A percentile compares a stretch with the other conserved stretches of the same genome.
Evolutionary conservation across 495 filamentous ascomycete genomes (phyloP).

Genomic region (Staphylotrichum longicolle): DNA sequence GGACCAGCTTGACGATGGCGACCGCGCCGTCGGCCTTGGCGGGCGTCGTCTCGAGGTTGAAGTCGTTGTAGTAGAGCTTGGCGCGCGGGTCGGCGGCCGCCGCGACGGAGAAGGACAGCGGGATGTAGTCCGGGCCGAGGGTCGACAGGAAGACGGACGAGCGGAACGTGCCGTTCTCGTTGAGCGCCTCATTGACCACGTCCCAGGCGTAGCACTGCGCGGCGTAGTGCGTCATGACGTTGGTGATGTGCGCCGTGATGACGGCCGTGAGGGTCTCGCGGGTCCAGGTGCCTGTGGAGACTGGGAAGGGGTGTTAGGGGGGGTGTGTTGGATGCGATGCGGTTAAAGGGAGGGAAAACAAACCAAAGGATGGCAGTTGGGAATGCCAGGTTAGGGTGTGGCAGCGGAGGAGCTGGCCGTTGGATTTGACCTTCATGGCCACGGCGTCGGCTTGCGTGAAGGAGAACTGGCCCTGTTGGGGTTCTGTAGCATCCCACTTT

Average conservation of each 20-base stretch:
- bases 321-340: neutral
- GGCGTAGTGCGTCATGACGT: slow-evolving; percentile 49
- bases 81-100: slow-evolving; percentile 29
- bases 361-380: slow-evolving; percentile 56
- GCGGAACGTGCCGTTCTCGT: slow-evolving; percentile 44
- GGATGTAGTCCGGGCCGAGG: slow-evolving; percentile 45
- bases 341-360: neutral
- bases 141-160: slow-evolving; percentile 37
- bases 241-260: slow-evolving; percentile 46
- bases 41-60: slow-evolving; percentile 54
- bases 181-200: slow-evolving; percentile 49
- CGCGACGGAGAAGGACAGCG: slow-evolving; percentile 49
- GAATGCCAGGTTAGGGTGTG: slow-evolving; percentile 62
- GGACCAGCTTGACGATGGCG: slow-evolving; percentile 45
- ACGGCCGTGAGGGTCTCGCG: slow-evolving; percentile 48
- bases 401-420: slow-evolving; percentile 54
- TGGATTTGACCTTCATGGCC: slow-evolving; percentile 44
- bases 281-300: slow-evolving; percentile 56
- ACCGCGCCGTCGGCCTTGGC: slow-evolving; percentile 47
- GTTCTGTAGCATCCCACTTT: slow-evolving; percentile 49
- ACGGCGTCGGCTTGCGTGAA: slow-evolving; percentile 50
- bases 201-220: slow-evolving; percentile 36
- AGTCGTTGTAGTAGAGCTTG: slow-evolving; percentile 63
- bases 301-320: slow-evolving; percentile 22
- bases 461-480: slow-evolving; percentile 42